phyloP scores from a whole-genome alignment of 2,329 filamentous ascomycete species.

The Aspergillus cejpii region DNA sequence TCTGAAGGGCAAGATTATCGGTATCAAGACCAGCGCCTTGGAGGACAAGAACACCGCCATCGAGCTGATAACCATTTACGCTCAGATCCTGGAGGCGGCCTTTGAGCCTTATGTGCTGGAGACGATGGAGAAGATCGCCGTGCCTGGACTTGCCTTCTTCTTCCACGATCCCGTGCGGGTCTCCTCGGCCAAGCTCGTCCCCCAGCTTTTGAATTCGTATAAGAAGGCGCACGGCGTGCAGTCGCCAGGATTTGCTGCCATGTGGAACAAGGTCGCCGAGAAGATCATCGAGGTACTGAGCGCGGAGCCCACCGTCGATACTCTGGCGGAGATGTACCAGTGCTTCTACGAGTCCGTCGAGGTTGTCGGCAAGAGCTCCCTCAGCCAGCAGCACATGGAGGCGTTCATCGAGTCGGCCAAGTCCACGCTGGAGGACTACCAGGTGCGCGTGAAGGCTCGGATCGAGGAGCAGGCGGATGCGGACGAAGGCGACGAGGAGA shows the following conservation, averaged over 20 bases:
- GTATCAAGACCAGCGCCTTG: conserved; percentile 91
- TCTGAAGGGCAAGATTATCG: conserved; percentile 94
- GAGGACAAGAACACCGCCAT: conserved; percentile 99
- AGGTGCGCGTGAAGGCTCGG: conserved; percentile 73
- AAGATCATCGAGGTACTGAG: conserved; percentile 90
- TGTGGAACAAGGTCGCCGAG: conserved; percentile 80
- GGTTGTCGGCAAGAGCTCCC: conserved; percentile 77
- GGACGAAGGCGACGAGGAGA: conserved; percentile 84
- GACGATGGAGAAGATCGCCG: conserved; percentile 92
- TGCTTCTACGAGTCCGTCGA: conserved; percentile 99
- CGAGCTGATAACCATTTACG: conserved; percentile 93
- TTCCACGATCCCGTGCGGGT: conserved; percentile 97
- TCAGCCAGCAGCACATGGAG: conserved; percentile 71
- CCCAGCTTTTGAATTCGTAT: conserved; percentile 85
- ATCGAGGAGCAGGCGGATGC: conserved; percentile 76
- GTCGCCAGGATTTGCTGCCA: conserved; percentile 68
- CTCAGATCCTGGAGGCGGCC: conserved; percentile 83
- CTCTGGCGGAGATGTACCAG: conserved; percentile 97
- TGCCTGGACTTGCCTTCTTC: conserved; percentile 93
- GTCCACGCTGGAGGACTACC: conserved; percentile 86
- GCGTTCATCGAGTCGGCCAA: conserved; percentile 81
- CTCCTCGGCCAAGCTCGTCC: conserved; percentile 89
- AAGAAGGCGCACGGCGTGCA: conserved; percentile 81
- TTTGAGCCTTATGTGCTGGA: conserved; percentile 89
- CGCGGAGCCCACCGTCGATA: conserved; percentile 91